A percentile compares a stretch with the other conserved stretches of the same genome.
Evolutionary conservation across 495 filamentous ascomycete species (phyloP).

Genomic region (Cryomyces minteri): DNA sequence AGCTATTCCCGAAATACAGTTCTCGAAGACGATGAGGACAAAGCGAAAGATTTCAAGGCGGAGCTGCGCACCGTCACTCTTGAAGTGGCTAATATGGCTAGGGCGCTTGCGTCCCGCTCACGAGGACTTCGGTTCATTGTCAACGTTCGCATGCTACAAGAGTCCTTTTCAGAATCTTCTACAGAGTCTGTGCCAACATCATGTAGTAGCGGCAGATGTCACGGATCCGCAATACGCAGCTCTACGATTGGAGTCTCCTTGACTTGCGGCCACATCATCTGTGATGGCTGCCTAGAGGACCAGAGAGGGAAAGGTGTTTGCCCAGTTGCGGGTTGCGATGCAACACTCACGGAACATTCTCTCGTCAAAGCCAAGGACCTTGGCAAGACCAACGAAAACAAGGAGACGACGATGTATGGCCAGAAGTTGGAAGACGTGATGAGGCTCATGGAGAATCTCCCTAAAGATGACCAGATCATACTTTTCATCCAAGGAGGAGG

Average conservation of each 20-base stretch:
- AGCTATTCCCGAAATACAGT: background rate
- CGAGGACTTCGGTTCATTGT: no score
- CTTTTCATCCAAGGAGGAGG: slow-evolving; percentile 20
- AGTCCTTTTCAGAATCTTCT: no score
- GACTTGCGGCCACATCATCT: slow-evolving; percentile 33
- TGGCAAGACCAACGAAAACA: slow-evolving; percentile 5
- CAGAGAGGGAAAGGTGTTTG: slow-evolving; percentile 14
- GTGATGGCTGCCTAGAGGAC: slow-evolving; percentile 17
- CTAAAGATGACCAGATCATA: slow-evolving; percentile 17
- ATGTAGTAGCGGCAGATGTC: no score
- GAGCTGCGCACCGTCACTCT: no score
- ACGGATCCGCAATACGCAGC: background rate
- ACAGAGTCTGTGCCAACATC: no score
- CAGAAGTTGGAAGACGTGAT: slow-evolving; percentile 14
- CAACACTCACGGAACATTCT: slow-evolving; percentile 7
- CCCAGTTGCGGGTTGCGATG: slow-evolving; percentile 16
- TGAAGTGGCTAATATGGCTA: no score
- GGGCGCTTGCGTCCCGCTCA: no score
- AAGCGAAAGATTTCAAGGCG: background rate
- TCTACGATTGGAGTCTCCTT: slow-evolving; percentile 17
- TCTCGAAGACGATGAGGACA: slow-evolving; percentile 1
- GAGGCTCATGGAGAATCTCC: slow-evolving; percentile 10
- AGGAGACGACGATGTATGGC: slow-evolving; percentile 8
- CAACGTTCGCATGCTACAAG: no score
- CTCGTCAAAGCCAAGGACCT: background rate